Percentiles rank a stretch among this genome's conserved stretches.
phyloP scores from a whole-genome alignment of 2,329 filamentous ascomycete genomes.

The Claviceps citrina region DNA sequence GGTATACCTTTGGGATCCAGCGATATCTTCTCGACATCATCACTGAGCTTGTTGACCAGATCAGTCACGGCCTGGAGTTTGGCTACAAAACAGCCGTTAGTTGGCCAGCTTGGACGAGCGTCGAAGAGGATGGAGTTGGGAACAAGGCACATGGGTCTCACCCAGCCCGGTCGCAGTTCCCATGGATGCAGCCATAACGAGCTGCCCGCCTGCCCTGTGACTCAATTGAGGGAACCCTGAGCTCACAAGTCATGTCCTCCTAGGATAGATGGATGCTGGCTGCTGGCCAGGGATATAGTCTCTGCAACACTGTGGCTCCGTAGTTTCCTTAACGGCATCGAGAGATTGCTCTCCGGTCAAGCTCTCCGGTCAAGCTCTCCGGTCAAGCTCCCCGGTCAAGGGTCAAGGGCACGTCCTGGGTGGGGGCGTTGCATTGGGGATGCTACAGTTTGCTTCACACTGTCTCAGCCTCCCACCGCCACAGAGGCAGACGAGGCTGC shows the following conservation, averaged over 20 bases:
- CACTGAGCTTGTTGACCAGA: conserved; percentile 44
- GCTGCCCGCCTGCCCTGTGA: background rate
- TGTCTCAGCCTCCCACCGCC: no score
- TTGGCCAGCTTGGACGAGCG: background rate
- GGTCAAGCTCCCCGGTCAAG: no score
- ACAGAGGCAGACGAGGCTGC: no score
- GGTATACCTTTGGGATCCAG: conserved; percentile 44
- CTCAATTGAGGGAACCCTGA: background rate
- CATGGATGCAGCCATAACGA: conserved; percentile 12
- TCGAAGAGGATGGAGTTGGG: conserved; percentile 5
- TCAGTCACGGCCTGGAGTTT: conserved; percentile 54
- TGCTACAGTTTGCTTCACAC: no score
- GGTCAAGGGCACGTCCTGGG: no score
- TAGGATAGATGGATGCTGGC: no score
- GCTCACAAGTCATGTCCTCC: background rate
- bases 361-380: no score
- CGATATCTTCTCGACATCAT: conserved; percentile 44
- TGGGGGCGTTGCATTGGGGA: no score
- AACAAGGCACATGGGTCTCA: conserved; percentile 13
- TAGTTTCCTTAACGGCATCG: no score
- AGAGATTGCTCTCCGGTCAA: no score
- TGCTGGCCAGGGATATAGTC: no score
- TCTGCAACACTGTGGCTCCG: no score
- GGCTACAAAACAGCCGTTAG: conserved; percentile 24
- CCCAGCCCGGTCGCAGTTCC: conserved; percentile 27